These are phyloP conservation scores for Polytrichum formosum DNA, from an alignment of 225 moss, liverwort and hornwort species.

Conservation along the genomic window DNA sequence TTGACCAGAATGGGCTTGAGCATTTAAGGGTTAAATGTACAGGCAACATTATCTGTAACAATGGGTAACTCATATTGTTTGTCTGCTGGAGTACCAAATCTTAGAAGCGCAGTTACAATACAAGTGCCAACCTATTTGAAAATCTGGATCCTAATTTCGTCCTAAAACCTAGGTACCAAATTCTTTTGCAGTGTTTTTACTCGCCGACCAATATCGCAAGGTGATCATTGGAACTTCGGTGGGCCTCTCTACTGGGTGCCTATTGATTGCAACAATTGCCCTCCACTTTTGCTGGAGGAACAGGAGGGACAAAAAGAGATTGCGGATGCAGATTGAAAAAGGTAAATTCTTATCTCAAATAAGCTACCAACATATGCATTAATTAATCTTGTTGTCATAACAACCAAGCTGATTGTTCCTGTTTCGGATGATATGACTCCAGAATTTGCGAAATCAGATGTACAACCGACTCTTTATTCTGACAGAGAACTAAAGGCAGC, in stretches of 20 bases:
- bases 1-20: too few relatives aligned
- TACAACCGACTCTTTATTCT: conserved; percentile 45
- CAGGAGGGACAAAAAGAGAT: conserved; percentile 3
- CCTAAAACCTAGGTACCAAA: background rate
- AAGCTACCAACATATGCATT: background rate
- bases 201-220: background rate
- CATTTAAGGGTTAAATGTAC: too few relatives aligned
- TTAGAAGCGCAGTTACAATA: too few relatives aligned
- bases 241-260: background rate
- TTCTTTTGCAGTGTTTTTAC: background rate
- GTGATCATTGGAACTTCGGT: conserved; percentile 10
- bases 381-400: too few relatives aligned
- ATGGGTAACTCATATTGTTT: too few relatives aligned
- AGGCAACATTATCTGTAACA: too few relatives aligned
- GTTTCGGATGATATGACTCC: too few relatives aligned
- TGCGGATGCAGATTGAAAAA: conserved; percentile 18
- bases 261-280: conserved; percentile 8
- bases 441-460: conserved; percentile 49
- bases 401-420: too few relatives aligned
- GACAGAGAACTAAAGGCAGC: conserved; percentile 25
- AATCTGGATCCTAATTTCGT: too few relatives aligned
- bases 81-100: too few relatives aligned
- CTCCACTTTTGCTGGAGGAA: conserved; percentile 8
- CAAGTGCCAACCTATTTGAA: too few relatives aligned
- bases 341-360: conserved; percentile 1